These are phyloP conservation scores for Leccinum pseudoinsigne DNA, from an alignment of 1,284 basidiomycete genomes.

Conservation along the genomic window DNA sequence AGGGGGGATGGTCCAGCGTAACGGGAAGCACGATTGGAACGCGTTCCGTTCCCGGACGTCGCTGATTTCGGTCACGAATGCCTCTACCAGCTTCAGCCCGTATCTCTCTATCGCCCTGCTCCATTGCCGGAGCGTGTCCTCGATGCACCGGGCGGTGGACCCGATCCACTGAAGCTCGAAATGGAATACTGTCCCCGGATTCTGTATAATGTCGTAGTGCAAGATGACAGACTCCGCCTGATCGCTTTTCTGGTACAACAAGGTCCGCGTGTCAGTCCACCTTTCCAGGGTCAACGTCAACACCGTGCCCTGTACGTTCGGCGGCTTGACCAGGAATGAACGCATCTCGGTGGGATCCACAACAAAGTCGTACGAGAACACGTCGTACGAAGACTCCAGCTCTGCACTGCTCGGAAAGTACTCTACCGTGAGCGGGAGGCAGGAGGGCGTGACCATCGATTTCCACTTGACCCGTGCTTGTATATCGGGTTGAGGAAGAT, in stretches of 20 bases:
- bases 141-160: conserved; percentile 93
- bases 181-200: conserved; percentile 88
- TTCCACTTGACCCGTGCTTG: conserved; percentile 93
- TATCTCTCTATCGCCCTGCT: conserved; percentile 85
- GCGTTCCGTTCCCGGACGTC: conserved; percentile 82
- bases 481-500: conserved; percentile 75
- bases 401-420: conserved; percentile 80
- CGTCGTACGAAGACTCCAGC: conserved; percentile 77
- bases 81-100: conserved; percentile 91
- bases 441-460: conserved; percentile 80
- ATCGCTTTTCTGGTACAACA: conserved; percentile 63
- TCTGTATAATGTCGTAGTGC: conserved; percentile 92
- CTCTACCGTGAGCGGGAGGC: conserved; percentile 92
- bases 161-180: conserved; percentile 98
- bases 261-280: conserved; percentile 36
- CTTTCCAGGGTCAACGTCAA: conserved; percentile 83
- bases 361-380: conserved; percentile 80
- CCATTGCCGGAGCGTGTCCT: conserved; percentile 88
- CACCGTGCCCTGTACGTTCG: conserved; percentile 44
- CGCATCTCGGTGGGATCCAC: conserved; percentile 76
- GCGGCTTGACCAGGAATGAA: conserved; percentile 77
- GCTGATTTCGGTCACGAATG: conserved; percentile 85
- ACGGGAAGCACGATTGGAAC: conserved; percentile 86
- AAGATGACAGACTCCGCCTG: conserved; percentile 86
- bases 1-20: conserved; percentile 71